Conservation (phyloP, 2,329 filamentous ascomycete species). For the Pseudogymnoascus sp. region DNA sequence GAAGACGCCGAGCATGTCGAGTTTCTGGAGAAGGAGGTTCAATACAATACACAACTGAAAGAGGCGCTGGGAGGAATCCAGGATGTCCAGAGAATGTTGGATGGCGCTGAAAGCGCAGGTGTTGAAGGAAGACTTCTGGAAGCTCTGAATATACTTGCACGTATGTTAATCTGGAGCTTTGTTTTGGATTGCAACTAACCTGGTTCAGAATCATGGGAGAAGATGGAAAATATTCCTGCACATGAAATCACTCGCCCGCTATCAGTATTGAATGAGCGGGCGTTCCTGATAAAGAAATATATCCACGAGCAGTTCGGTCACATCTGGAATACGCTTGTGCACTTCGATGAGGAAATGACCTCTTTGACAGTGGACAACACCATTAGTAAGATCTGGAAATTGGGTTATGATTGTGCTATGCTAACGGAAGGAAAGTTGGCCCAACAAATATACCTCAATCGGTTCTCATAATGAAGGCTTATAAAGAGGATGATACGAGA, state of each 20-base stretch:
- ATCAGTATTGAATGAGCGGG: conserved; percentile 55
- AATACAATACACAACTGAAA: conserved; percentile 50
- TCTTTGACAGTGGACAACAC: conserved; percentile 42
- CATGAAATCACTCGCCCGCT: conserved; percentile 54
- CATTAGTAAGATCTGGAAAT: conserved; percentile 11
- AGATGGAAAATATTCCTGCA: conserved; percentile 50
- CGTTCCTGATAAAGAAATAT: conserved; percentile 55
- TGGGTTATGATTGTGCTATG: not conserved
- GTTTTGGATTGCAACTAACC: conserved; percentile 19
- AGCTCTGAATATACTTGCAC: conserved; percentile 47
- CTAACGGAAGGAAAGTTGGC: conserved; percentile 31
- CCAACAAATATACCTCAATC: conserved; percentile 46
- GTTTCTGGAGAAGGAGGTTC: conserved; percentile 49
- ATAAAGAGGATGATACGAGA: conserved; percentile 51
- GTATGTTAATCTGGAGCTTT: conserved; percentile 30
- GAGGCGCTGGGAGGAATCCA: conserved; percentile 43
- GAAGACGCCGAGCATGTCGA: conserved; percentile 45
- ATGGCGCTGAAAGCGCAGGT: conserved; percentile 49
- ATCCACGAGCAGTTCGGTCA: conserved; percentile 58
- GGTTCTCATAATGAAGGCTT: conserved; percentile 47
- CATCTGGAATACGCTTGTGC: conserved; percentile 63
- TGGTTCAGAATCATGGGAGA: conserved; percentile 44
- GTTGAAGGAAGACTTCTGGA: conserved; percentile 48
- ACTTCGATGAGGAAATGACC: conserved; percentile 47
- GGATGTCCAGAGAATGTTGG: conserved; percentile 51